These are phyloP conservation scores for Iris pallida DNA, from an alignment of 116 monocot species.

Conservation along the genomic window DNA sequence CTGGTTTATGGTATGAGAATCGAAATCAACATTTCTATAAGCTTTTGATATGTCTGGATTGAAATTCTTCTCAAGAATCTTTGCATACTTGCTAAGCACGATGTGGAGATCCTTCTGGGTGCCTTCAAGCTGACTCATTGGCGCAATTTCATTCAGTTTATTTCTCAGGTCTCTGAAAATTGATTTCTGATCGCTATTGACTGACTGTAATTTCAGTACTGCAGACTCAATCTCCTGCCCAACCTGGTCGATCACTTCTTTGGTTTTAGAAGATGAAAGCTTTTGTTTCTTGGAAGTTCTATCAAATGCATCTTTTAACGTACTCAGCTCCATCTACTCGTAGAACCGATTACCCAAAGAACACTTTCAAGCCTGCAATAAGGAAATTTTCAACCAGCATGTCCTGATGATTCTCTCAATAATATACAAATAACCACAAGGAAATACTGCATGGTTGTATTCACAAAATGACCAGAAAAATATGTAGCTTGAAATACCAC, in stretches of 20 bases:
- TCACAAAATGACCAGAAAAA: no score
- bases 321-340: slow-evolving; percentile 50
- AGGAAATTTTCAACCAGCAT: no score
- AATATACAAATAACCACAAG: no score
- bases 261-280: slow-evolving; percentile 49
- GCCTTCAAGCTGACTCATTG: slow-evolving; percentile 49
- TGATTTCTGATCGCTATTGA: slow-evolving; percentile 24
- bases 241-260: slow-evolving; percentile 50
- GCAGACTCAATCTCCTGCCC: slow-evolving; percentile 43
- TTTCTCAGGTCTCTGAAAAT: slow-evolving; percentile 41
- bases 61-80: slow-evolving; percentile 66
- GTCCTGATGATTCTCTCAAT: no score
- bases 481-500: no score
- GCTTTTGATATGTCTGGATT: slow-evolving; percentile 72
- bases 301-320: slow-evolving; percentile 72
- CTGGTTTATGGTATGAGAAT: slow-evolving; percentile 52
- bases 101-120: slow-evolving; percentile 65
- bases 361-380: no score
- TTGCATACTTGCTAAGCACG: slow-evolving; percentile 54
- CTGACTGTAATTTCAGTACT: slow-evolving; percentile 33
- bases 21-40: slow-evolving; percentile 59
- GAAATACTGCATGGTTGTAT: no score
- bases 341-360: no score
- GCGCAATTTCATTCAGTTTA: slow-evolving; percentile 54
- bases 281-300: slow-evolving; percentile 77